phyloP scores from a whole-genome alignment of 1,284 basidiomycete species.

The Boletus mariae region DNA sequence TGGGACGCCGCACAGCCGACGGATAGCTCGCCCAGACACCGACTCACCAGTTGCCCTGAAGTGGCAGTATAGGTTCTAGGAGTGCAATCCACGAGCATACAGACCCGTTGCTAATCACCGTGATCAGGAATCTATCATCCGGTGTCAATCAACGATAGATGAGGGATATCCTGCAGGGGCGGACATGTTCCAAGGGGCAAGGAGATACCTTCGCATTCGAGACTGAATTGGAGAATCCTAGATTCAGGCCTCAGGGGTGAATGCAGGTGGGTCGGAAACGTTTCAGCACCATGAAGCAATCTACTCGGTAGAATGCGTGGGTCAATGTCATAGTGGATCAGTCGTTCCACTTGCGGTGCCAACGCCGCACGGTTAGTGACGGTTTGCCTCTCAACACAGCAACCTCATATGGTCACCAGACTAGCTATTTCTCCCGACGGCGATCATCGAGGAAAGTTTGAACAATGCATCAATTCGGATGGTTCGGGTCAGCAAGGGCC shows the following conservation, averaged over 20 bases:
- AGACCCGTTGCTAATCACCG: background rate
- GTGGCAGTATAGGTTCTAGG: background rate
- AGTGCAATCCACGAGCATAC: too few species aligned
- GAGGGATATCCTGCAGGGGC: conserved; percentile 12
- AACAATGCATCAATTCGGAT: background rate
- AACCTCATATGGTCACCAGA: too few species aligned
- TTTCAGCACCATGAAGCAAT: too few species aligned
- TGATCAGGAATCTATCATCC: conserved; percentile 4
- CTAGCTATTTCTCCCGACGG: conserved; percentile 4
- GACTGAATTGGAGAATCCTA: conserved; percentile 3
- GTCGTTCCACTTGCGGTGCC: too few species aligned
- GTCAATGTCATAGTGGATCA: too few species aligned
- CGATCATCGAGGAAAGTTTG: conserved; percentile 14
- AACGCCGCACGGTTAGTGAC: too few species aligned
- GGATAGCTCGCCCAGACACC: too few species aligned
- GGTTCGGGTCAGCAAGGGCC: conserved; percentile 6
- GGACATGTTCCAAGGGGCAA: conserved; percentile 18
- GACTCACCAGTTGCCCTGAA: conserved; percentile 4
- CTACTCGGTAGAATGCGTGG: too few species aligned
- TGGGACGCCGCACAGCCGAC: too few species aligned
- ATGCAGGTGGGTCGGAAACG: too few species aligned
- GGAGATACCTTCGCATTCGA: conserved; percentile 22
- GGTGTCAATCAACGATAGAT: conserved; percentile 12
- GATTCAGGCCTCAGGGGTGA: too few species aligned
- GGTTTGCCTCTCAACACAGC: too few species aligned